A percentile compares a stretch with the other conserved stretches of the same genome.
Evolutionary conservation across 1,284 basidiomycete genomes (phyloP).

Genomic region (Fistulina hepatica): DNA sequence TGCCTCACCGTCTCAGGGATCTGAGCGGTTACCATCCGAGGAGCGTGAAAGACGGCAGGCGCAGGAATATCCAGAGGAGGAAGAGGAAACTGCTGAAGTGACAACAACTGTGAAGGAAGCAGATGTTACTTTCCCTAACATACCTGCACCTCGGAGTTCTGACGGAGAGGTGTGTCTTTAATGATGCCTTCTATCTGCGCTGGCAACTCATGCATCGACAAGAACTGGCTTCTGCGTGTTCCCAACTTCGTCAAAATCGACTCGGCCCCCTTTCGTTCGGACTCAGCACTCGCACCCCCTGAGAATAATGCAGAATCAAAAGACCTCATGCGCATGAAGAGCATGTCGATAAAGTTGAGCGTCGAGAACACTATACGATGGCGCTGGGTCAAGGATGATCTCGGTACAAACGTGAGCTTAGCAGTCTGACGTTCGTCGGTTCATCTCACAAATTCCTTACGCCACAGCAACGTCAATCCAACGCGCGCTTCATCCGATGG

Average conservation of each 20-base stretch:
- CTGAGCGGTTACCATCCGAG: slow-evolving; percentile 55
- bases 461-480: slow-evolving; percentile 66
- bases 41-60: slow-evolving; percentile 58
- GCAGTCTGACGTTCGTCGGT: background rate
- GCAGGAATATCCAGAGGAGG: slow-evolving; percentile 68
- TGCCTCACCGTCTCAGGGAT: slow-evolving; percentile 39
- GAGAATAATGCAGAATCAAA: slow-evolving; percentile 49
- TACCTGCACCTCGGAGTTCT: slow-evolving; percentile 61
- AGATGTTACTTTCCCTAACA: slow-evolving; percentile 64
- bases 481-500: slow-evolving; percentile 82
- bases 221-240: slow-evolving; percentile 77
- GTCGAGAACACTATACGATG: slow-evolving; percentile 88
- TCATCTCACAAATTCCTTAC: slow-evolving; percentile 5
- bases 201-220: slow-evolving; percentile 6
- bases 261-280: slow-evolving; percentile 71
- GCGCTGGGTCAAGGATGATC: slow-evolving; percentile 73
- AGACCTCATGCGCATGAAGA: slow-evolving; percentile 54
- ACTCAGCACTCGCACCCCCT: slow-evolving; percentile 72
- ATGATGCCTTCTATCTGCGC: slow-evolving; percentile 4
- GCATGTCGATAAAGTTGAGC: slow-evolving; percentile 72
- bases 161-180: slow-evolving; percentile 51
- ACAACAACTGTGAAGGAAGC: slow-evolving; percentile 54
- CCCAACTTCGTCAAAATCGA: slow-evolving; percentile 80
- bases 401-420: slow-evolving; percentile 54
- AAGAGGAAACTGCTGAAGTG: slow-evolving; percentile 50